These are phyloP conservation scores for Gastrolobium bilobum DNA, from an alignment of 306 rosid species.

Conservation along the genomic window DNA sequence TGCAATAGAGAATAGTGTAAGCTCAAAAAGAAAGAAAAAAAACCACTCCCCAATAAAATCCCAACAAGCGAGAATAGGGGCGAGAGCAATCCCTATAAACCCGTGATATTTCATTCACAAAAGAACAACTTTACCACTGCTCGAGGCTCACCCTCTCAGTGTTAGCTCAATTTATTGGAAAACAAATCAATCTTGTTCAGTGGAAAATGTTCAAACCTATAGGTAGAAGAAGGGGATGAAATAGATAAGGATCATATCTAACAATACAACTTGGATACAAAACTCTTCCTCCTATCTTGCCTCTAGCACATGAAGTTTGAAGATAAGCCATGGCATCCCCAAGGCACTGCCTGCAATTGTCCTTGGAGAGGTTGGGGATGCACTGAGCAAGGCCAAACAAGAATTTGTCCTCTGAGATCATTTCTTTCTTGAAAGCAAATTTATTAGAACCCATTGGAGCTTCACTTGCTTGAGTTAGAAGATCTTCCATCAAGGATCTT, in stretches of 20 bases:
- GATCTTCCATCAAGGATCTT: slow-evolving; percentile 31
- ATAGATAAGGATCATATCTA: slow-evolving; percentile 44
- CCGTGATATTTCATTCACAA: too few species aligned
- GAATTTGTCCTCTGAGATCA: not conserved
- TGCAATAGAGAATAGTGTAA: slow-evolving; percentile 32
- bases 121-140: too few species aligned
- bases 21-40: not conserved
- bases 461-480: slow-evolving; percentile 7
- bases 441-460: not conserved
- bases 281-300: slow-evolving; percentile 45
- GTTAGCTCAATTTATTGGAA: too few species aligned
- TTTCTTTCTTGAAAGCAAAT: not conserved
- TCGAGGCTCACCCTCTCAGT: too few species aligned
- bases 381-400: slow-evolving; percentile 50
- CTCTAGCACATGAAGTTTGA: slow-evolving; percentile 43
- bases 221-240: not conserved
- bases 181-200: not conserved
- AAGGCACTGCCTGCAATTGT: slow-evolving; percentile 31
- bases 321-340: slow-evolving; percentile 41
- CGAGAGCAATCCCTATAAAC: too few species aligned
- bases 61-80: too few species aligned
- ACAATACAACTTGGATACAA: slow-evolving; percentile 49
- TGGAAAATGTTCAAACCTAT: slow-evolving; percentile 40
- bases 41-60: not conserved
- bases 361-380: slow-evolving; percentile 33